These are phyloP conservation scores for Pyrenophora graminea DNA, from an alignment of 2,329 filamentous ascomycete species.

Conservation along the genomic window DNA sequence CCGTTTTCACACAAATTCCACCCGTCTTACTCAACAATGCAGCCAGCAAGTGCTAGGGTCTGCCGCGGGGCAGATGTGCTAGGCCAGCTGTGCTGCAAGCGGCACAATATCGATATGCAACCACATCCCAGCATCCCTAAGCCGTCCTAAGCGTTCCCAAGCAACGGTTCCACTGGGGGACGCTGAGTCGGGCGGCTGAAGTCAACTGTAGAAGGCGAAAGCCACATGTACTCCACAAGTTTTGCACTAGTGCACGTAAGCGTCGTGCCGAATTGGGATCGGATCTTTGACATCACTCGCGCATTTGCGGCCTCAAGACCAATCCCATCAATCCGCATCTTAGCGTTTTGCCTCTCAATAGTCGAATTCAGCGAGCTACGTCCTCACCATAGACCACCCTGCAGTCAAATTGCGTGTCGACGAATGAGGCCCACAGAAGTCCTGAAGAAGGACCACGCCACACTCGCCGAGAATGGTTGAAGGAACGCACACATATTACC, in stretches of 20 bases:
- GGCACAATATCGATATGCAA: conserved; percentile 12
- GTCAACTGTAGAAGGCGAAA: conserved; percentile 6
- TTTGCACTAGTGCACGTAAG: conserved; percentile 18
- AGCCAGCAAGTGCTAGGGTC: not conserved
- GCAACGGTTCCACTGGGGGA: conserved; percentile 11
- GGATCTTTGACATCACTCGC: conserved; percentile 23
- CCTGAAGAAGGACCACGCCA: conserved; percentile 6
- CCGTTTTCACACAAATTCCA: not conserved
- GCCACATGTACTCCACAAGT: conserved; percentile 24
- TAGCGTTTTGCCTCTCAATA: conserved; percentile 19
- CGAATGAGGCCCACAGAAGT: conserved; percentile 13
- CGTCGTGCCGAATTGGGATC: conserved; percentile 15
- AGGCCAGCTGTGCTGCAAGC: conserved; percentile 2
- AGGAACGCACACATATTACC: conserved; percentile 12
- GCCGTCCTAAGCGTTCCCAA: conserved; percentile 13
- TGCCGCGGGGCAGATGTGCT: not conserved
- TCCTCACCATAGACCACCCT: conserved; percentile 16
- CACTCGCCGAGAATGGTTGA: conserved; percentile 5
- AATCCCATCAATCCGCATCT: conserved; percentile 7
- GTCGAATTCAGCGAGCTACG: conserved; percentile 16
- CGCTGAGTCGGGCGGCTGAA: conserved; percentile 17
- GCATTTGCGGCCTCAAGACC: conserved; percentile 11
- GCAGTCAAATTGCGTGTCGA: conserved; percentile 8
- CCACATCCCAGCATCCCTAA: conserved; percentile 1
- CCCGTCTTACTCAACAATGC: conserved; percentile 2